Evolutionary conservation across 148 eudicot species (phyloP).

Genomic region (Cornus florida): DNA sequence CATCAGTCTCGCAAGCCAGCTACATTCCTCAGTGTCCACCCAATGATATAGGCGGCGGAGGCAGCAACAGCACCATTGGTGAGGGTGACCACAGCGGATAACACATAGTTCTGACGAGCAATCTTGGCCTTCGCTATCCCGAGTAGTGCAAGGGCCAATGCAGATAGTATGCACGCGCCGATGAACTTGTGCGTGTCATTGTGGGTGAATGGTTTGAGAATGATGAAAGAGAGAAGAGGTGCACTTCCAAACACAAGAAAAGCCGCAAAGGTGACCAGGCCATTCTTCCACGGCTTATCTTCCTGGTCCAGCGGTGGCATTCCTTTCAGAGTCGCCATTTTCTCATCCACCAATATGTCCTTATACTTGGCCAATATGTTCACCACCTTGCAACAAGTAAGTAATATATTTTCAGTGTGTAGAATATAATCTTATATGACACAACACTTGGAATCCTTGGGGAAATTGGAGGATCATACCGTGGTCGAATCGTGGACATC

Average conservation of each 20-base stretch:
- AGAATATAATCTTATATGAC: no score
- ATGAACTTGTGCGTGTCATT: slow-evolving; percentile 45
- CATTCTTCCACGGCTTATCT: slow-evolving; percentile 79
- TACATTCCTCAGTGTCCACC: slow-evolving; percentile 69
- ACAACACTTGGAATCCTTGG: no score
- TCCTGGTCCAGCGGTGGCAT: slow-evolving; percentile 37
- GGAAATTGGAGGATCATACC: slow-evolving; percentile 23
- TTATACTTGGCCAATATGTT: slow-evolving; percentile 58
- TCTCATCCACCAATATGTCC: slow-evolving; percentile 60
- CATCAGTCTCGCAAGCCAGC: slow-evolving; percentile 58
- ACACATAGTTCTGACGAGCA: slow-evolving; percentile 44
- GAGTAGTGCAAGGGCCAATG: slow-evolving; percentile 51
- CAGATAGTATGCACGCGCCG: slow-evolving; percentile 63
- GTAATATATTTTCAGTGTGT: no score
- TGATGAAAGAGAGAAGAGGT: slow-evolving; percentile 62
- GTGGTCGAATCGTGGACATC: slow-evolving; percentile 41
- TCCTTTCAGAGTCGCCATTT: slow-evolving; percentile 44
- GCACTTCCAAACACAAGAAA: slow-evolving; percentile 60
- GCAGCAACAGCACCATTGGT: slow-evolving; percentile 62
- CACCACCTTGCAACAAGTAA: slow-evolving; percentile 45
- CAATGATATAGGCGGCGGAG: slow-evolving; percentile 51
- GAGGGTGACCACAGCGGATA: slow-evolving; percentile 33
- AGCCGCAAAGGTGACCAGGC: slow-evolving; percentile 56
- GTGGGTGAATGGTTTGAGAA: slow-evolving; percentile 66
- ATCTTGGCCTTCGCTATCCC: slow-evolving; percentile 62